Conservation (phyloP, 1,284 basidiomycete genomes). For the Psilocybe mexicana region DNA sequence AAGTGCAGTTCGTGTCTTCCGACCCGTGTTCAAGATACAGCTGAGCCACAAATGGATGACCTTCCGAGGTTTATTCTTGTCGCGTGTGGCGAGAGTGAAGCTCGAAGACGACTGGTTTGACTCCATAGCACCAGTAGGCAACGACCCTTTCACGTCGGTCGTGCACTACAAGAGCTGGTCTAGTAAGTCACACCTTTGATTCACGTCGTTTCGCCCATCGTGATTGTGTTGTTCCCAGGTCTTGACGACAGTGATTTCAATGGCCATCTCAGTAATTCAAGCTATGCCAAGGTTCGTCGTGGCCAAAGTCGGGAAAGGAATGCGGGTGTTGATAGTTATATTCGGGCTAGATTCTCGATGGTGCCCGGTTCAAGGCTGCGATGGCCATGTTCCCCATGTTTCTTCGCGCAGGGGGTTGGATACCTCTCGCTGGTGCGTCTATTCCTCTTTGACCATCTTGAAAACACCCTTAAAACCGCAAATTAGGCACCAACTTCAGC, state of each 20-base stretch:
- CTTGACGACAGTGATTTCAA: conserved; percentile 74
- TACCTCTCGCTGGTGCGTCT: conserved; percentile 65
- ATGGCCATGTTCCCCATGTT: conserved; percentile 59
- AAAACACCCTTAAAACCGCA: not conserved
- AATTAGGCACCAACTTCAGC: conserved; percentile 65
- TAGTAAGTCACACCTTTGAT: conserved; percentile 41
- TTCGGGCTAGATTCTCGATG: conserved; percentile 40
- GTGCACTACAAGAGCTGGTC: conserved; percentile 50
- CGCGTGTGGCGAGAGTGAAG: conserved; percentile 36
- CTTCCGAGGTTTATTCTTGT: conserved; percentile 43
- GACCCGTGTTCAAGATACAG: conserved; percentile 44
- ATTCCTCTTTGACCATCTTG: not conserved
- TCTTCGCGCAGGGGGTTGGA: conserved; percentile 65
- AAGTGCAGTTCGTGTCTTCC: conserved; percentile 56
- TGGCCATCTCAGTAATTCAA: conserved; percentile 74
- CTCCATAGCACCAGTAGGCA: conserved; percentile 52
- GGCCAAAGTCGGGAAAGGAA: not conserved
- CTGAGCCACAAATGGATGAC: conserved; percentile 37
- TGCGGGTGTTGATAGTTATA: not conserved
- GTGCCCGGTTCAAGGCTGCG: conserved; percentile 43
- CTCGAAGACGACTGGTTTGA: conserved; percentile 47
- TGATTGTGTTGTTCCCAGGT: conserved; percentile 34
- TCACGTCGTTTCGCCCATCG: not conserved
- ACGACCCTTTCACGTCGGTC: conserved; percentile 50
- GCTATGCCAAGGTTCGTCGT: conserved; percentile 63